These are phyloP conservation scores for Scleroderma bovista DNA, from an alignment of 768 basidiomycete species.

Conservation along the genomic window DNA sequence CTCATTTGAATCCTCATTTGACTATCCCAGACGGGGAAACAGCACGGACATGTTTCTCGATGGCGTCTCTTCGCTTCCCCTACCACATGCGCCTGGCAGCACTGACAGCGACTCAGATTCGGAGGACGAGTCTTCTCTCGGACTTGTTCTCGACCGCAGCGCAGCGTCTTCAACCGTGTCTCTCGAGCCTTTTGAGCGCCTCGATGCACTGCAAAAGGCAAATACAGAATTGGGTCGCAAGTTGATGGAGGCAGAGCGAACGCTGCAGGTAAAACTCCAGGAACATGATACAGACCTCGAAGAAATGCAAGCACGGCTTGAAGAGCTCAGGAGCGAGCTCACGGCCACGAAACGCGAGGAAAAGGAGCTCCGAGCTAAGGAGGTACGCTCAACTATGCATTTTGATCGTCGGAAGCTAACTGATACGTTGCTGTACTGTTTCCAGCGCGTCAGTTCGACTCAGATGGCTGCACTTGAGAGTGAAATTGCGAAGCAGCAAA, in stretches of 20 bases:
- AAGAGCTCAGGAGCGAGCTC: constrained; percentile 74
- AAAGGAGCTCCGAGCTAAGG: constrained; percentile 85
- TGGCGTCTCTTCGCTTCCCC: constrained; percentile 48
- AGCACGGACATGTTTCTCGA: constrained; percentile 39
- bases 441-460: constrained; percentile 54
- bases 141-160: constrained; percentile 57
- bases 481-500: constrained; percentile 73
- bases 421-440: constrained; percentile 6
- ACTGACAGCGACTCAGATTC: constrained; percentile 44
- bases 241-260: constrained; percentile 67
- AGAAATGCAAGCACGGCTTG: constrained; percentile 69
- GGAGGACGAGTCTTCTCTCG: constrained; percentile 46
- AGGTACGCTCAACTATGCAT: constrained; percentile 42
- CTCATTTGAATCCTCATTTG: constrained; percentile 32
- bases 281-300: constrained; percentile 84
- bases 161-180: constrained; percentile 60
- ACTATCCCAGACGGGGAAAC: constrained; percentile 25
- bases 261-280: constrained; percentile 55
- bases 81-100: constrained; percentile 41
- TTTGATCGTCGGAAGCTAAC: constrained; percentile 1
- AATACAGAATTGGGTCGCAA: constrained; percentile 76
- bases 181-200: constrained; percentile 63
- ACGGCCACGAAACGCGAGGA: constrained; percentile 82
- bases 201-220: constrained; percentile 66
- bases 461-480: constrained; percentile 71